Evolutionary conservation across 1,139 yeast genomes (phyloP), one percentile per base, ranked within the genome.

Genomic region (Scheffersomyces stambukii): DNA sequence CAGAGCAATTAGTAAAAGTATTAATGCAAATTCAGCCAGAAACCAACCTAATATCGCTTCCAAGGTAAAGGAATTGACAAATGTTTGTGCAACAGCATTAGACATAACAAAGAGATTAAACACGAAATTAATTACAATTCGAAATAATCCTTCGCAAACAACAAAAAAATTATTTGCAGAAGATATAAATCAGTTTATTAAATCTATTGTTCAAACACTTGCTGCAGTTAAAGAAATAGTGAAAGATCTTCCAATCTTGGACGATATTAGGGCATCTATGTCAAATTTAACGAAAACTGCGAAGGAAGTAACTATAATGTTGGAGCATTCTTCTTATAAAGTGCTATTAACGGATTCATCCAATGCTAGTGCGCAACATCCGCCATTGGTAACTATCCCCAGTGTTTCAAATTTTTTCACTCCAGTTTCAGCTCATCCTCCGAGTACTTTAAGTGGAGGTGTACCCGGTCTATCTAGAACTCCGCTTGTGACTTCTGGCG

Each of bases 201-300:
- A 86, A 47, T 81, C 94, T 0, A 81, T 86, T 34, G 81, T 88
- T 37, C 82, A 79, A 27, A 83, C 91, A 21, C 65, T 89, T 40
- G 91, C 91, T 1, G 75, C 86, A 1, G 88, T 93, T 0, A 88
- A 86, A 49, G 74, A 77, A 1, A 77, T 91, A n/a, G 81, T 85
- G 72, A 70, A 72, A 33, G 95, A 85, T 44, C 63, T 86, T 35
- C 91, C 95, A 0, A 71, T 79, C 9, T 64, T 89, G 29, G 81
- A 83, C 43, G 95, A 84, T 33, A 83, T 84, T 3, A 65, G 96
- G 37, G 77, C 85, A 5, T 80, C 84, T 6, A 71, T 89, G 60
- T 85, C 95, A 1, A 75, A 78, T 19, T 62, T 89, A 34, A 88
- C 96, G 0, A 79, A 86, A 39, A 82, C 89, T 4, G 85, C 96